Percentiles rank a stretch among this genome's conserved stretches.
Evolutionary conservation across 176 grass and related monocot species (phyloP).

Genomic region (Carex cristatella): DNA sequence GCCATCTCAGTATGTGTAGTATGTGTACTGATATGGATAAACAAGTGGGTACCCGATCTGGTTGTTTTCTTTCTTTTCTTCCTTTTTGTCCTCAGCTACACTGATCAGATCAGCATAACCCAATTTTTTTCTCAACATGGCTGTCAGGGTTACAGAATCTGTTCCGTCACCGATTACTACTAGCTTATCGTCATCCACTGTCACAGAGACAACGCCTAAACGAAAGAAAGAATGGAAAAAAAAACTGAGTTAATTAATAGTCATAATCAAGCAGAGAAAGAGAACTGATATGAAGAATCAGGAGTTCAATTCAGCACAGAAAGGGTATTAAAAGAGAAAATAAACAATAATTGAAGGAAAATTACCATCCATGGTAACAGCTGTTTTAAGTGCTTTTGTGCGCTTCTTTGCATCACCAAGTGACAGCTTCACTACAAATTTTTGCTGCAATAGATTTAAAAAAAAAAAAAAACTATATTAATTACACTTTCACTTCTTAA

Average conservation of each 20-base stretch:
- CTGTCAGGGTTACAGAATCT: conserved; percentile 39
- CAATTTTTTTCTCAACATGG: conserved; percentile 33
- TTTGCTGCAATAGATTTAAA: background rate
- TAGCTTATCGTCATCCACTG: conserved; percentile 48
- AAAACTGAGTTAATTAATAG: background rate
- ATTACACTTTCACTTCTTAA: background rate
- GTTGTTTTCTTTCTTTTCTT: too few relatives aligned
- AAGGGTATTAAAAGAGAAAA: too few relatives aligned
- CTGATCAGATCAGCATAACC: conserved; percentile 54
- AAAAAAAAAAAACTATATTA: background rate
- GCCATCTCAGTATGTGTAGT: too few relatives aligned
- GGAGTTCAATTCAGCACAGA: background rate
- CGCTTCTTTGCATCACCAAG: too few relatives aligned
- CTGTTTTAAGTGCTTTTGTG: too few relatives aligned
- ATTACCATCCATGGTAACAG: too few relatives aligned
- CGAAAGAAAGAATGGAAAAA: background rate
- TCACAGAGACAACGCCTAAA: conserved; percentile 49
- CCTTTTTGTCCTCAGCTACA: conserved; percentile 21
- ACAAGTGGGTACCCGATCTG: background rate
- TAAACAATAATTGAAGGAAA: too few relatives aligned
- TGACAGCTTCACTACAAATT: too few relatives aligned
- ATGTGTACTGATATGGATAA: too few relatives aligned
- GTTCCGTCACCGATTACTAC: conserved; percentile 44
- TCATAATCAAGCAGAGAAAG: background rate
- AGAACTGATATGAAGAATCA: background rate